phyloP scores from a whole-genome alignment of 768 basidiomycete species.

The Holtermannia corniformis region DNA sequence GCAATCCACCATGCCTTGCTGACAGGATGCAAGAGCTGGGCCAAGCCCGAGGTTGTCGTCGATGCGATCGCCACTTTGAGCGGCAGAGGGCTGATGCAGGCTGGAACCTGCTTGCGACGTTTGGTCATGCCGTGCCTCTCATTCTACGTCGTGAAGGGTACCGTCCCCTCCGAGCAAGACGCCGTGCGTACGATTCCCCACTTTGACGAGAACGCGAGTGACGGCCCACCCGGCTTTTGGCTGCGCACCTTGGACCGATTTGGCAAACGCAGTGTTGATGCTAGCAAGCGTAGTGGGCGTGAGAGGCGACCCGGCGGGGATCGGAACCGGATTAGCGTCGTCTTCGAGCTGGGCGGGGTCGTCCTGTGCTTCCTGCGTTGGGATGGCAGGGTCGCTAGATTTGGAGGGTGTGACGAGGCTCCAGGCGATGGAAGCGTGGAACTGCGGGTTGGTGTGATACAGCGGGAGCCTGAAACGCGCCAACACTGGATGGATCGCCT shows the following conservation, averaged over 20 bases:
- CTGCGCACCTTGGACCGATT: neutral
- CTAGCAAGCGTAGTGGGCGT: too few relatives aligned
- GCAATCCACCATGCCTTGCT: too few relatives aligned
- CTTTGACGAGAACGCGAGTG: neutral
- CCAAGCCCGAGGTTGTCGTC: too few relatives aligned
- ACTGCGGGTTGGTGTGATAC: conserved; percentile 71
- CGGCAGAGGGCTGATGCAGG: too few relatives aligned
- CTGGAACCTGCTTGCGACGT: too few relatives aligned
- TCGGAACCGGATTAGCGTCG: too few relatives aligned
- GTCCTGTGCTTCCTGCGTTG: neutral
- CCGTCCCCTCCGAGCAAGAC: neutral
- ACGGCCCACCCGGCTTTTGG: neutral
- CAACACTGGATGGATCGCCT: conserved; percentile 54
- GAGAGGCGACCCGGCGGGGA: too few relatives aligned
- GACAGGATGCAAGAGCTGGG: too few relatives aligned
- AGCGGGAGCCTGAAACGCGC: conserved; percentile 58
- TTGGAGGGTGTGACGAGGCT: conserved; percentile 56
- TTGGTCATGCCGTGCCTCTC: neutral
- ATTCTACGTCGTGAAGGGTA: neutral
- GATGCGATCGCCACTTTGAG: too few relatives aligned
- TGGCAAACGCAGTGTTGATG: neutral
- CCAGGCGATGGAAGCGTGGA: conserved; percentile 87
- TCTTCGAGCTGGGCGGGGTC: neutral
- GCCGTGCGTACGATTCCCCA: neutral
- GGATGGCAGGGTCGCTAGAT: neutral